Base-by-base conservation (phyloP, 2,329 filamentous ascomycete genomes). In the Fusarium nygamai region DNA sequence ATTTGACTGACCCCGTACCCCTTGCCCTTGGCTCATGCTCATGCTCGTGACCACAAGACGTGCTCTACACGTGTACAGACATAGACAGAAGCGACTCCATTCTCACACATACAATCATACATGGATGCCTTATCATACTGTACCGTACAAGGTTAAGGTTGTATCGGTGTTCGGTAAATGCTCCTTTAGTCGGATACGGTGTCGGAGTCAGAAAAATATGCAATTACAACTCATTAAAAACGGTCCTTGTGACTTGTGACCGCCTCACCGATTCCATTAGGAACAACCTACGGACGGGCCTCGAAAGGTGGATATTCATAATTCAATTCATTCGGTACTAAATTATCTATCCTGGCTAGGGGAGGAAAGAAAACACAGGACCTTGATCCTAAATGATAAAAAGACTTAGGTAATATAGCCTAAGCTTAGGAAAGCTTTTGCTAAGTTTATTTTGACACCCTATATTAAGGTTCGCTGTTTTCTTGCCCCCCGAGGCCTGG, bases 141-240 rank as follows among this genome's bases (percentile, higher is more conserved):
- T 36, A 36, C 33, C 31, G 14, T 39, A 8, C 56, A 51, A 24
- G 48, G 48, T 51, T 51, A 56, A 46, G 59, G 58, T 67, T 59
- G 57, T 34, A 61, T 70, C 53, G 59, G 36, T 41, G 34, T 31
- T 31, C 20, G 51, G 57, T 51, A 61, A 60, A 62, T 51, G 44
- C n/a, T 58, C 38, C 50, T 60, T 56, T 43, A 31, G 51, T 56
- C 51, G 34, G 51, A 56, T 58, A 58, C 54, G 29, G 54, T 41
- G 53, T 53, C 53, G 43, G 43, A 48, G 50, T 67, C 65, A 53
- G 64, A n/a, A 44, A 51, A 54, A 27, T 59, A 38, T 59, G 72
- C 68, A 72, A 72, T 72, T 74, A 58, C 67, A 73, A 61, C 69
- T 75, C 56, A 60, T 73, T 70, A 60, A 31, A 53, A 34, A 53